A percentile compares a stretch with the other conserved stretches of the same genome.
Evolutionary conservation across 2,329 filamentous ascomycete genomes (phyloP).

Genomic region (Chrysoporthe deuterocubensis): DNA sequence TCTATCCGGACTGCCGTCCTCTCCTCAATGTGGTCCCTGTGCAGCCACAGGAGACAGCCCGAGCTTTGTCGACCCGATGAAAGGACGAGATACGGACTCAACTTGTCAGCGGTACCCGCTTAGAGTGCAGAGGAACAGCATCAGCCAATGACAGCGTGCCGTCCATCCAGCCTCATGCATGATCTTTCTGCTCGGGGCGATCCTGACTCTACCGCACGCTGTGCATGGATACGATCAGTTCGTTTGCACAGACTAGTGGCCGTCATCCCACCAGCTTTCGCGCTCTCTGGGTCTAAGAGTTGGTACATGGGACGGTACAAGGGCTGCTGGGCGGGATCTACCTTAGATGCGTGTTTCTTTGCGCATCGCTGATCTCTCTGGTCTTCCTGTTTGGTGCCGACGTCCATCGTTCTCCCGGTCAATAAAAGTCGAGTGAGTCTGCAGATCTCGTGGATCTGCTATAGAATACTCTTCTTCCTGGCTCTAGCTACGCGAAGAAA

Average conservation of each 20-base stretch:
- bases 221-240: neutral
- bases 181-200: neutral
- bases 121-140: neutral
- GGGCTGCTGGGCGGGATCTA: slow-evolving; percentile 18
- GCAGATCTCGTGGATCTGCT: neutral
- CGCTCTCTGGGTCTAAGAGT: neutral
- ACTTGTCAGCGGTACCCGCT: neutral
- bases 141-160: neutral
- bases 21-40: neutral
- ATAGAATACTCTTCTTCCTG: neutral
- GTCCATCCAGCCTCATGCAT: neutral
- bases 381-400: slow-evolving; percentile 12
- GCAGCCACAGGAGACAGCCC: neutral
- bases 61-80: neutral
- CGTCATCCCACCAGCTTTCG: slow-evolving; percentile 7
- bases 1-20: neutral
- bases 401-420: neutral
- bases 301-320: slow-evolving; percentile 24
- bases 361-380: slow-evolving; percentile 17
- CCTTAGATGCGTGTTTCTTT: slow-evolving; percentile 20
- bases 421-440: neutral
- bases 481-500: neutral
- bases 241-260: slow-evolving; percentile 19
- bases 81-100: neutral
- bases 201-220: neutral